Conservation (phyloP, 306 rosid genomes). For the Dryas drummondii region DNA sequence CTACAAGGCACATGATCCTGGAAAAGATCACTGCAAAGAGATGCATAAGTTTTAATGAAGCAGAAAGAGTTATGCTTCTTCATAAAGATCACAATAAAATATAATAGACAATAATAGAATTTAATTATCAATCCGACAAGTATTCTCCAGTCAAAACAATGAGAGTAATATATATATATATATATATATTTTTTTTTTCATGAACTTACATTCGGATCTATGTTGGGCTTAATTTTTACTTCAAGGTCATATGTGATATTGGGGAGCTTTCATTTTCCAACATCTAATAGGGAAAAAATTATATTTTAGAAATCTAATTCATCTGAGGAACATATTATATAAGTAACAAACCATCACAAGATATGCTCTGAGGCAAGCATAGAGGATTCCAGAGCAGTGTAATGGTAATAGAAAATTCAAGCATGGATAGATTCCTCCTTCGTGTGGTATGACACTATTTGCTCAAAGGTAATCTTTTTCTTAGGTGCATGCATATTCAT, state of each 20-base stretch:
- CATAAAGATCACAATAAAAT: background rate
- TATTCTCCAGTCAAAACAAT: background rate
- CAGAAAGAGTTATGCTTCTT: background rate
- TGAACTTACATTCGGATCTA: background rate
- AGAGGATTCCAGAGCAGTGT: background rate
- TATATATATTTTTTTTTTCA: background rate
- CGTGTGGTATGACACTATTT: background rate
- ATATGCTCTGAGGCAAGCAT: too few relatives aligned
- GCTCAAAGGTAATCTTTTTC: background rate
- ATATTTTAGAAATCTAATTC: too few relatives aligned
- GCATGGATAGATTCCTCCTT: background rate
- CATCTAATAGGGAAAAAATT: too few relatives aligned
- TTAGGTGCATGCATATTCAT: background rate
- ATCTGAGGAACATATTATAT: too few relatives aligned
- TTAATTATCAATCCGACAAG: background rate
- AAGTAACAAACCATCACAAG: too few relatives aligned
- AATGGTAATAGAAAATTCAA: background rate
- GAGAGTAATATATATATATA: background rate
- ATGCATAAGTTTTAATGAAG: constrained; percentile 13
- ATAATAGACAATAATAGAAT: background rate
- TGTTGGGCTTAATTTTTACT: background rate
- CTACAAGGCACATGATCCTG: constrained; percentile 52
- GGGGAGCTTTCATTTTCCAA: too few relatives aligned
- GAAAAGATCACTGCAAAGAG: constrained; percentile 68
- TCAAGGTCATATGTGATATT: too few relatives aligned